Evolutionary conservation across 495 filamentous ascomycete genomes (phyloP).

Genomic region (Lasiosphaeriaceae sp.): DNA sequence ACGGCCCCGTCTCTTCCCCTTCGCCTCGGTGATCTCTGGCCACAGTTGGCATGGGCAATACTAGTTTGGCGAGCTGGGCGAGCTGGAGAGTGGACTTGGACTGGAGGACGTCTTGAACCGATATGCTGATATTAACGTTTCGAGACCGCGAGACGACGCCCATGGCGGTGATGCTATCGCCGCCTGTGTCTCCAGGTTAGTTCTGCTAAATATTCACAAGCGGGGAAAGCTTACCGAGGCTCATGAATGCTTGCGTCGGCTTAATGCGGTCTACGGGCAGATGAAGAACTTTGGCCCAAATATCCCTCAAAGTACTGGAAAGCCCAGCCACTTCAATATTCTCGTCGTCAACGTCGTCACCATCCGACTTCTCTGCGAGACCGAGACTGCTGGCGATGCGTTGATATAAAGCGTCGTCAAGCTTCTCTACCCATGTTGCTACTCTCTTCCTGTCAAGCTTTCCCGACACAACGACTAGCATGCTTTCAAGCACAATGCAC

Average conservation of each 20-base stretch:
- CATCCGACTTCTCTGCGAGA: not conserved
- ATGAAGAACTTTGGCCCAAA: slow-evolving; percentile 26
- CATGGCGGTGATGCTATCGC: slow-evolving; percentile 63
- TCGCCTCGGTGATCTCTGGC: not conserved
- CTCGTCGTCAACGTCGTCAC: slow-evolving; percentile 10
- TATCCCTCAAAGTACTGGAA: slow-evolving; percentile 12
- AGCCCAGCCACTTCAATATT: slow-evolving; percentile 5
- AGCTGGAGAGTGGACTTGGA: slow-evolving; percentile 26
- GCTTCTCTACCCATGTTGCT: slow-evolving; percentile 12
- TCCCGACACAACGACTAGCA: slow-evolving; percentile 18
- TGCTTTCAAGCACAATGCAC: slow-evolving; percentile 17
- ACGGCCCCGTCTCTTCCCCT: not conserved
- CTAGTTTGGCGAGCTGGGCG: slow-evolving; percentile 16
- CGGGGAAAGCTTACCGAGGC: slow-evolving; percentile 17
- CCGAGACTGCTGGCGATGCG: not conserved
- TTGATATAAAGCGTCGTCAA: slow-evolving; percentile 4
- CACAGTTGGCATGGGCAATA: slow-evolving; percentile 5
- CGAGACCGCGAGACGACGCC: slow-evolving; percentile 33
- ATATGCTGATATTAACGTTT: slow-evolving; percentile 23
- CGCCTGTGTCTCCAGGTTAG: not conserved
- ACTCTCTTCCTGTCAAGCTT: slow-evolving; percentile 23
- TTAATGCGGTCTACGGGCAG: slow-evolving; percentile 32
- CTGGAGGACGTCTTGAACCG: slow-evolving; percentile 21
- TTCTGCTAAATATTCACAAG: not conserved
- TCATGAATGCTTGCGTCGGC: slow-evolving; percentile 48